Conservation (phyloP, 371 early-diverging fungal genomes). For the Nematocida sp. region DNA sequence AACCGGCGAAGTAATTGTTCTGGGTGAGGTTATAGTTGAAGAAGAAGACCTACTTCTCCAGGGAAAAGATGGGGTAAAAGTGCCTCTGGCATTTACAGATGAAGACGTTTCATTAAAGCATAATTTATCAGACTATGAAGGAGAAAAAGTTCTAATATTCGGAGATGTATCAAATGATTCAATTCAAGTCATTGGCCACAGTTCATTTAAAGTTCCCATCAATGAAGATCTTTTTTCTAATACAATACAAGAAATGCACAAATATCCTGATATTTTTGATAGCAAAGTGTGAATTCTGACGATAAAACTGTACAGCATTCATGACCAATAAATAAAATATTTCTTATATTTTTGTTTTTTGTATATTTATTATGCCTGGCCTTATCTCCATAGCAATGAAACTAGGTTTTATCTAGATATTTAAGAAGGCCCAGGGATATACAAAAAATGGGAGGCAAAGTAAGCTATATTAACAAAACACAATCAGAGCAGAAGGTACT, state of each 20-base stretch:
- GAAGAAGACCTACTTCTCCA: constrained; percentile 13
- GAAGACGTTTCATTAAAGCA: constrained; percentile 1
- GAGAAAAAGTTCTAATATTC: constrained; percentile 6
- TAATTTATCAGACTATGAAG: constrained; percentile 9
- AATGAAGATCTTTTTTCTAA: background rate
- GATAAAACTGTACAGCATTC: too few species aligned
- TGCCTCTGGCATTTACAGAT: background rate
- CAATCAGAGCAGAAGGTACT: constrained; percentile 55
- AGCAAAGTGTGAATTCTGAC: background rate
- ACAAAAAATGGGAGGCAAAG: constrained; percentile 51
- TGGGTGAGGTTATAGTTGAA: background rate
- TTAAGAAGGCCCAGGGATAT: constrained; percentile 14
- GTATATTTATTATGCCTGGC: constrained; percentile 13
- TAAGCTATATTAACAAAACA: constrained; percentile 54
- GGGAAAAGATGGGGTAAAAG: constrained; percentile 1
- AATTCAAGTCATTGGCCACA: constrained; percentile 13
- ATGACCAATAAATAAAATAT: too few species aligned
- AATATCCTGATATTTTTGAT: constrained; percentile 4
- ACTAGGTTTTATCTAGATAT: constrained; percentile 42
- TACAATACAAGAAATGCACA: background rate
- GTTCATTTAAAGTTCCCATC: constrained; percentile 1
- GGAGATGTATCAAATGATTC: background rate
- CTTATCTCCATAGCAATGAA: constrained; percentile 39
- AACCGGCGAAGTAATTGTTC: background rate
- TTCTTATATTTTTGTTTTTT: background rate